Evolutionary conservation across 2,329 filamentous ascomycete genomes (phyloP).

Genomic region (Epichloe coenophiala): DNA sequence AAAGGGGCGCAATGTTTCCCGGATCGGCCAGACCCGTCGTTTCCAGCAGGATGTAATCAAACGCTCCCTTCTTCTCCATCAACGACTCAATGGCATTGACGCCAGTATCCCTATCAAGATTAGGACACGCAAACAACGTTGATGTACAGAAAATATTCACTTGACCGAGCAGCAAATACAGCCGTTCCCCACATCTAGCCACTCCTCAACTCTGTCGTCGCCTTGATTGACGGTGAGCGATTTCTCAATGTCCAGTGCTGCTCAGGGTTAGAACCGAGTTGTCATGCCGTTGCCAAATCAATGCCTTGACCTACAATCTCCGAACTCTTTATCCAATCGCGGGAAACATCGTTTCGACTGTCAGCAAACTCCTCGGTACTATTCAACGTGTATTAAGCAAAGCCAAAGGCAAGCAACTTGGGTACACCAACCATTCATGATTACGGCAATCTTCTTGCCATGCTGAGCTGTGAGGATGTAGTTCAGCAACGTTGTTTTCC

Average conservation of each 20-base stretch:
- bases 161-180: constrained; percentile 98
- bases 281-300: constrained; percentile 8
- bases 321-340: constrained; percentile 47
- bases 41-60: constrained; percentile 95
- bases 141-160: constrained; percentile 27
- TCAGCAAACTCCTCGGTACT: neutral
- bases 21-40: constrained; percentile 93
- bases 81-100: constrained; percentile 91
- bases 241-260: constrained; percentile 89
- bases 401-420: neutral
- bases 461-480: constrained; percentile 92
- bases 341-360: neutral
- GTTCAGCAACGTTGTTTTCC: constrained; percentile 90
- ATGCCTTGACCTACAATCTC: constrained; percentile 47
- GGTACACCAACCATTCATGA: constrained; percentile 58
- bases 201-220: constrained; percentile 75
- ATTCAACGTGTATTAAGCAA: neutral
- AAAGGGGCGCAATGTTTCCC: constrained; percentile 86
- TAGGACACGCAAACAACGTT: neutral
- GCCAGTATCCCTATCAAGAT: constrained; percentile 56
- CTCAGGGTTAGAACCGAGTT: constrained; percentile 4
- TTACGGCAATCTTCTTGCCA: constrained; percentile 96
- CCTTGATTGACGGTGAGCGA: constrained; percentile 82
- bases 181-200: constrained; percentile 91
- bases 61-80: constrained; percentile 85